Evolutionary conservation across 2,329 filamentous ascomycete species (phyloP).

Genomic region (Raffaelea arxii): DNA sequence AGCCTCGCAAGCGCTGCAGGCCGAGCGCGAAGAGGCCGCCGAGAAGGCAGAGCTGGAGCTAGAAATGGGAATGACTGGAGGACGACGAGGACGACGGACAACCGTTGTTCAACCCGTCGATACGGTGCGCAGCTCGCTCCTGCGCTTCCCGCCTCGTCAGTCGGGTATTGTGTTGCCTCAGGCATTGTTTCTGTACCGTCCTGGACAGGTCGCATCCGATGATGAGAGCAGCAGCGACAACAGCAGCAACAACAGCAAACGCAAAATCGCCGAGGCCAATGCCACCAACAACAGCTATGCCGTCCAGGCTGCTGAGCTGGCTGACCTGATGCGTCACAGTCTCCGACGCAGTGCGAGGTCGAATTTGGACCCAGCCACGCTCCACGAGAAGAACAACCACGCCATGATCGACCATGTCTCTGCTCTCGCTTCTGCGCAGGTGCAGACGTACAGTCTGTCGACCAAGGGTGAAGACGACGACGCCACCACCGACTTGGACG

Average conservation of each 20-base stretch:
- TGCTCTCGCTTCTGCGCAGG: no score
- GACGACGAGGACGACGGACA: neutral
- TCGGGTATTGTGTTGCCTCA: constrained; percentile 41
- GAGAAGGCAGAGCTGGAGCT: neutral
- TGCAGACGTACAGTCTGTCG: no score
- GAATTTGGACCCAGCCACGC: no score
- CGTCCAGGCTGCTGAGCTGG: constrained; percentile 37
- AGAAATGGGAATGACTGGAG: neutral
- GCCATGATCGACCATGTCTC: no score
- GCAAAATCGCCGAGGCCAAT: constrained; percentile 6
- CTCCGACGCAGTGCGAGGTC: no score
- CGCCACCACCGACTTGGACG: no score
- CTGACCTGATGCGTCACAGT: constrained; percentile 37
- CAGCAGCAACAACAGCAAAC: neutral
- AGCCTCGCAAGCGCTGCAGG: constrained; percentile 1
- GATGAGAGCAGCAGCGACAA: neutral
- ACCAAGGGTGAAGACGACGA: no score
- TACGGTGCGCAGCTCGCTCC: constrained; percentile 28
- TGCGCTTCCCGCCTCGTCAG: constrained; percentile 36
- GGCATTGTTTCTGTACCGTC: constrained; percentile 37
- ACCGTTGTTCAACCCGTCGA: constrained; percentile 8
- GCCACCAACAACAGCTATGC: constrained; percentile 31
- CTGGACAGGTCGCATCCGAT: no score
- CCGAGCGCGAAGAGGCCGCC: neutral
- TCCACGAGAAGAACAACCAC: no score